Evolutionary conservation across 2,329 filamentous ascomycete species (phyloP), one percentile per base, ranked within the genome.

Genomic region (Dactylellina parvicollis): DNA sequence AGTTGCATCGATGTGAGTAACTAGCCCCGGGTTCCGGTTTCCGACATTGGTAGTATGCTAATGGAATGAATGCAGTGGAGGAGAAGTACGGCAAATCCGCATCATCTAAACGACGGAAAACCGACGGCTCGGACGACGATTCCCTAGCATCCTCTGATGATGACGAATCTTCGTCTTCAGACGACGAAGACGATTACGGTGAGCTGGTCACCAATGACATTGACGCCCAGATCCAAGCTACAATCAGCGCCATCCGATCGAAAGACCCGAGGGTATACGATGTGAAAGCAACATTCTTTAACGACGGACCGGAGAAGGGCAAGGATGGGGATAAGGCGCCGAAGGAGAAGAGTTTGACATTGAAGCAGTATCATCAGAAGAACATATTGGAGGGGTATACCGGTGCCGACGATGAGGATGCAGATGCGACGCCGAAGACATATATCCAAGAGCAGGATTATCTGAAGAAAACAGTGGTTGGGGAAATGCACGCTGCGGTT

Each of bases 191-290:
- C 78, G 94, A 98, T 76, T 89, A 91, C 26, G 95, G 90, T 60
- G 91, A 95, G 76, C 84, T 99, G 10, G 92, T 89, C 28, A 97
- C 93, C 14, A 89, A 91, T 78, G 89, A 89, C 32, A 85, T 98
- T 44, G 95, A 99, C 80, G 87, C 88, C 12, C 89, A 97, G 79
- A 96, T 98, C 76, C 89, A 89, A 49, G 92, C 90, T 22, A 96
- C 93, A 0, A 85, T 99, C 20, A 85, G 91, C 75, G 95, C 95
- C 42, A 93, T 99, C 79, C 89, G 89, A 77, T 90, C 87, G 78
- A 98, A 96, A 80, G 95, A 99, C 78, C 95, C 95, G 26, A 86
- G 91, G 57, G 88, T 99, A 55, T 97, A 97, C 83, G 91, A 98
- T 80, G 86, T 88, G 74, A 85, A 89, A 32, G 85, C 85, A 75